Evolutionary conservation across 192 early-diverging fungal genomes (phyloP).

Genomic region (Coemansia sp.): DNA sequence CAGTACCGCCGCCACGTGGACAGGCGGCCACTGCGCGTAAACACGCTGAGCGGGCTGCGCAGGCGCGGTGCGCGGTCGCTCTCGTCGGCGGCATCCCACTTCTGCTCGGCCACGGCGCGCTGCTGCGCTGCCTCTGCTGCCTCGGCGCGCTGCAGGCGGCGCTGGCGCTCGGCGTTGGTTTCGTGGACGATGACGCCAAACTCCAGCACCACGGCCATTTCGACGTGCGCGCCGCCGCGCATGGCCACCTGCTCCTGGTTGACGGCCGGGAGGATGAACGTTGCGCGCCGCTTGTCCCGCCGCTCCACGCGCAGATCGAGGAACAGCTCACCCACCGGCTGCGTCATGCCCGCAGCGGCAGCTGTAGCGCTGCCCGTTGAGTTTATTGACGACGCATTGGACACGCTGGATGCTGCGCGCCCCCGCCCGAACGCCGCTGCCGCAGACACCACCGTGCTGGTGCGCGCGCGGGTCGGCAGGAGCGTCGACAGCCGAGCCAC

Average conservation of each 20-base stretch:
- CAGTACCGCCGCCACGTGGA: conserved; percentile 56
- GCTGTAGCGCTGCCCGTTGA: conserved; percentile 7
- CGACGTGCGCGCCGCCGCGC: conserved; percentile 52
- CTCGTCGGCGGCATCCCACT: conserved; percentile 39
- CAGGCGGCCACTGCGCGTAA: conserved; percentile 46
- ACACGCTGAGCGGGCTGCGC: conserved; percentile 48
- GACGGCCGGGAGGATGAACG: conserved; percentile 45
- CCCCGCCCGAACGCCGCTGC: conserved; percentile 2
- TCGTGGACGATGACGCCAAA: conserved; percentile 54
- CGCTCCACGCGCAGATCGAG: conserved; percentile 49
- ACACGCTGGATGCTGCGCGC: conserved; percentile 47
- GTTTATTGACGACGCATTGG: conserved; percentile 1
- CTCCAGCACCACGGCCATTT: conserved; percentile 53
- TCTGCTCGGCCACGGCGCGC: conserved; percentile 20
- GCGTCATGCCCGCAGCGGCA: background rate
- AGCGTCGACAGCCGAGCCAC: conserved; percentile 40
- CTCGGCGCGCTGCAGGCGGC: conserved; percentile 17
- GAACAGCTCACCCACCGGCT: conserved; percentile 54
- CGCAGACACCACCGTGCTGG: conserved; percentile 30
- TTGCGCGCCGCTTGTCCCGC: conserved; percentile 45
- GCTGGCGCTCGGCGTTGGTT: conserved; percentile 30
- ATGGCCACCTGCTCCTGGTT: conserved; percentile 51
- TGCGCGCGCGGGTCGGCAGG: conserved; percentile 33
- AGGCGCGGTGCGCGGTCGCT: conserved; percentile 26
- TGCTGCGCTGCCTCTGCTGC: conserved; percentile 12